These are phyloP conservation scores for Diplodia intermedia DNA, from an alignment of 2,329 filamentous ascomycete species.

Conservation along the genomic window DNA sequence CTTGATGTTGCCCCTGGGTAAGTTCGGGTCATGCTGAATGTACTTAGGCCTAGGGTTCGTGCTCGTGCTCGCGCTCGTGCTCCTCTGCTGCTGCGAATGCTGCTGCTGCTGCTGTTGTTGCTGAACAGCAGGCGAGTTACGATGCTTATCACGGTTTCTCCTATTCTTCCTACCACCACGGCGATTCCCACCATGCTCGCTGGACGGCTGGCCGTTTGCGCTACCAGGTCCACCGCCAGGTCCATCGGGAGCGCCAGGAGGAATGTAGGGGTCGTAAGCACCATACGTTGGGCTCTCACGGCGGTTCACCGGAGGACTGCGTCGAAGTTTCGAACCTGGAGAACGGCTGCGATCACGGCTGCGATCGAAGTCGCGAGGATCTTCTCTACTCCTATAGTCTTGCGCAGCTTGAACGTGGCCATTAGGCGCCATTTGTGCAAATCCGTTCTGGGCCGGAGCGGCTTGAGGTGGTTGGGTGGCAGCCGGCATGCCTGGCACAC, in stretches of 20 bases:
- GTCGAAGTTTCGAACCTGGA: constrained; percentile 75
- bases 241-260: constrained; percentile 44
- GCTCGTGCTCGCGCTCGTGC: constrained; percentile 32
- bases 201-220: constrained; percentile 1
- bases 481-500: not conserved
- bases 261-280: constrained; percentile 70
- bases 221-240: not conserved
- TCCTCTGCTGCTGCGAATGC: constrained; percentile 29
- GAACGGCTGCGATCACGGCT: constrained; percentile 61
- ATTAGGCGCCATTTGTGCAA: constrained; percentile 14
- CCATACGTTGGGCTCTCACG: constrained; percentile 74
- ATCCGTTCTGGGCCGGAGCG: constrained; percentile 24
- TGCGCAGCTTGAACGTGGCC: constrained; percentile 26
- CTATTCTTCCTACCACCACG: constrained; percentile 60
- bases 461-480: constrained; percentile 15
- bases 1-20: constrained; percentile 82
- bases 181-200: constrained; percentile 62
- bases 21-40: constrained; percentile 76
- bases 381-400: constrained; percentile 29
- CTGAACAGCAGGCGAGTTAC: constrained; percentile 32
- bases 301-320: constrained; percentile 66
- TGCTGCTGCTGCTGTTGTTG: constrained; percentile 22
- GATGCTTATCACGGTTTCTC: constrained; percentile 46
- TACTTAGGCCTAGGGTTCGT: constrained; percentile 64
- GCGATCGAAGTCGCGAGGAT: constrained; percentile 26